Evolutionary conservation across 2,329 filamentous ascomycete genomes (phyloP), one percentile per base, ranked within the genome.

Genomic region (Exophiala xenobiotica): DNA sequence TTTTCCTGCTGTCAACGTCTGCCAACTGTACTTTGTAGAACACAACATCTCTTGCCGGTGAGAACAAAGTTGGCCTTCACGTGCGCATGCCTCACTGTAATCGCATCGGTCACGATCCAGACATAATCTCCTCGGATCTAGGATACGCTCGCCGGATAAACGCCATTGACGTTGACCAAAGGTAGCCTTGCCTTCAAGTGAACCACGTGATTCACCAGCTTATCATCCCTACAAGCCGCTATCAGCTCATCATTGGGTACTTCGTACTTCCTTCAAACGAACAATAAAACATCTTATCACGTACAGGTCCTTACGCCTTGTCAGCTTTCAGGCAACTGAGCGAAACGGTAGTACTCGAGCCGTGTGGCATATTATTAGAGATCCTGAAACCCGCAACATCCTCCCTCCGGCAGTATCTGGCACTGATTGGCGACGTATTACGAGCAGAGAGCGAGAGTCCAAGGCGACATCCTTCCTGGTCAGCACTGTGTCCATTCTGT

Each of bases 321-420:
- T 35, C 31, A 35, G 31, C 31, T 14, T 14, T 35, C 31, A 35
- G 31, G 31, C 12, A 35, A 12, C 9, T 35, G n/a, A 35, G 5
- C 31, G 11, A 2, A 14, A 6, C 12, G n/a, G 12, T 14, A 5
- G 31, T 16, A 16, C 18, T 35, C 12, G 18, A 16, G 19, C 9
- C 23, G 19, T 23, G 38, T 22, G n/a, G 12, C 38, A 40, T 40
- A 40, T 40, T 22, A 40, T 40, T 40, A 40, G 38, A 40, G 14
- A n/a, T 24, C 38, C 22, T 40, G 38, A 40, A 23, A 40, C 38
- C n/a, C 19, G 8, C 31, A 24, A n/a, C 14, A 18, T 9, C 38
- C 2, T 11, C 22, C 6, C 8, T 22, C 18, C 38, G 12, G 19
- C 38, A 22, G 8, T 5, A 8, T 14, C n/a, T 39, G 35, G 19